A percentile compares a stretch with the other conserved stretches of the same genome.
These are phyloP conservation scores for Eimeria necatrix DNA, from an alignment of 169 alveolate genomes.

Conservation along the genomic window DNA sequence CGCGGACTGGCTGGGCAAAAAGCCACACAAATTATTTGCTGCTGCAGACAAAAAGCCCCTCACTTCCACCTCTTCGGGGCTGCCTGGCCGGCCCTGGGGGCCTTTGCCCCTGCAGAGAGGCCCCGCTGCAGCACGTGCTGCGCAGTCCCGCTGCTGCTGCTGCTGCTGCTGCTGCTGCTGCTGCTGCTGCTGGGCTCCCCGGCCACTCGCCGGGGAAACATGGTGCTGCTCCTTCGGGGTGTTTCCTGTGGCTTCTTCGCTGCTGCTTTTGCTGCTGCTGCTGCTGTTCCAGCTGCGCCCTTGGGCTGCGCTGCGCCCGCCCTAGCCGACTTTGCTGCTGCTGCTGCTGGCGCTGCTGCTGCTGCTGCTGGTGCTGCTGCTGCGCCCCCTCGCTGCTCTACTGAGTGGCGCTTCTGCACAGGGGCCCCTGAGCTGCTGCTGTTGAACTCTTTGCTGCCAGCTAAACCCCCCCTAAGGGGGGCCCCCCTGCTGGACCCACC, in stretches of 20 bases:
- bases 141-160: too few relatives aligned
- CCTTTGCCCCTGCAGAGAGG: neutral
- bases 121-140: neutral
- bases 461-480: too few relatives aligned
- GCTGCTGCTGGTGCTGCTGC: neutral
- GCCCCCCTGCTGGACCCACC: too few relatives aligned
- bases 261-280: neutral
- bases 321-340: neutral
- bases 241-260: neutral
- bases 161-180: conserved; percentile 23
- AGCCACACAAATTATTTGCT: too few relatives aligned
- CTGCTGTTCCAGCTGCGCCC: neutral
- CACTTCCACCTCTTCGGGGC: neutral
- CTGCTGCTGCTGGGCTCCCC: neutral
- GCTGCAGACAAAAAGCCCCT: too few relatives aligned
- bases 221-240: neutral
- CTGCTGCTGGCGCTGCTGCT: neutral
- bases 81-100: neutral
- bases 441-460: too few relatives aligned
- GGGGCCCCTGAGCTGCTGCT: too few relatives aligned
- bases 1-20: too few relatives aligned
- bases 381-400: neutral
- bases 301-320: neutral
- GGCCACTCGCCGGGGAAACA: neutral
- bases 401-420: too few relatives aligned